phyloP scores from a whole-genome alignment of 306 rosid genomes.

The Begonia masoniana region DNA sequence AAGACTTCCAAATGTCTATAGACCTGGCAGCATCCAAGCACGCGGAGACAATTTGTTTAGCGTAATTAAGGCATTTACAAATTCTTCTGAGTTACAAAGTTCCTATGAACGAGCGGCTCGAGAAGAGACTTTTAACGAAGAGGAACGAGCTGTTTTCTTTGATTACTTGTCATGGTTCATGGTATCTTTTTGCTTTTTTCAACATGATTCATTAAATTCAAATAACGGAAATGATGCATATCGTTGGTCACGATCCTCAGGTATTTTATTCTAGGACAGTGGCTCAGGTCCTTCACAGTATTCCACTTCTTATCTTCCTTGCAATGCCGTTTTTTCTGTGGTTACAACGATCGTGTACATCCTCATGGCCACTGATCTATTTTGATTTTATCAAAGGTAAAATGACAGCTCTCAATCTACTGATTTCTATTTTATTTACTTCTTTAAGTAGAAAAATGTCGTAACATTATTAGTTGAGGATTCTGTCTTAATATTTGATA shows the following conservation, averaged over 20 bases:
- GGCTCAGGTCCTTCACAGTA: conserved; percentile 68
- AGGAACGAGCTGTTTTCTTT: conserved; percentile 75
- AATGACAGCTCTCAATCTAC: conserved; percentile 1
- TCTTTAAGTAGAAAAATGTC: not conserved
- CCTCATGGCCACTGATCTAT: conserved; percentile 41
- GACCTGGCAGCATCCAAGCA: conserved; percentile 99
- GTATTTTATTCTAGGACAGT: conserved; percentile 67
- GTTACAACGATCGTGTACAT: conserved; percentile 21
- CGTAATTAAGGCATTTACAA: conserved; percentile 66
- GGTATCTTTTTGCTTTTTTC: conserved; percentile 40
- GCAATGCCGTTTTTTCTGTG: conserved; percentile 29
- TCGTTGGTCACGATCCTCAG: conserved; percentile 30
- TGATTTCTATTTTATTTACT: conserved; percentile 1
- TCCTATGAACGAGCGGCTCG: conserved; percentile 27
- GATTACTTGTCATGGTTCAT: conserved; percentile 83
- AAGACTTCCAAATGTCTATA: conserved; percentile 30
- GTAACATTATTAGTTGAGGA: not conserved
- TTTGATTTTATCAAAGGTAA: conserved; percentile 73
- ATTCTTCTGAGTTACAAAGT: conserved; percentile 60
- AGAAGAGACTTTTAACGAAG: conserved; percentile 27
- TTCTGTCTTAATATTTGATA: conserved; percentile 17
- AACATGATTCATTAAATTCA: conserved; percentile 11
- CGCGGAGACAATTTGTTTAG: conserved; percentile 94
- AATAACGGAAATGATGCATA: conserved; percentile 5
- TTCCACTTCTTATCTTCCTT: conserved; percentile 62